Conservation (phyloP, 495 filamentous ascomycete genomes). For the Evansstolkia leycettana region DNA sequence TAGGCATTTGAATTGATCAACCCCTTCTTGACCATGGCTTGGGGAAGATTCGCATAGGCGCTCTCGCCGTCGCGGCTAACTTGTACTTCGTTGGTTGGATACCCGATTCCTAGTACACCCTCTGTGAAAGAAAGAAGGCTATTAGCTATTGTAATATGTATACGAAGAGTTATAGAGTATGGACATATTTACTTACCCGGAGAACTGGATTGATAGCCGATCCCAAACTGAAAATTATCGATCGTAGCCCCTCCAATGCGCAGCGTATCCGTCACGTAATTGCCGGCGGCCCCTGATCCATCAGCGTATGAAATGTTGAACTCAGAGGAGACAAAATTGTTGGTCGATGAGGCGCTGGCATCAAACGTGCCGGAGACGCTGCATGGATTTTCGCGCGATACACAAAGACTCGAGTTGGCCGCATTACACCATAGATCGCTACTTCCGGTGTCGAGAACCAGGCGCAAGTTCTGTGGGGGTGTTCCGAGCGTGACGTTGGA, state of each 20-base stretch:
- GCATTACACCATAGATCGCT: constrained; percentile 87
- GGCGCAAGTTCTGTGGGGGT: constrained; percentile 46
- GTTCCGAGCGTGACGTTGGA: constrained; percentile 64
- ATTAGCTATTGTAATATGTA: constrained; percentile 42
- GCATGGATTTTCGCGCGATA: constrained; percentile 2
- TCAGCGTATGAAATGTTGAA: constrained; percentile 95
- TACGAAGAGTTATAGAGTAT: too few species aligned
- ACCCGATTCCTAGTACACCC: constrained; percentile 90
- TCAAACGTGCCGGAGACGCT: constrained; percentile 52
- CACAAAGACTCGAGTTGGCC: constrained; percentile 48
- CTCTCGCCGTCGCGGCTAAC: constrained; percentile 34
- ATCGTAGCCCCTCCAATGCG: constrained; percentile 51
- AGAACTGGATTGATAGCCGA: constrained; percentile 47
- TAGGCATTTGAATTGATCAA: constrained; percentile 74
- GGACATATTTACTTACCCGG: constrained; percentile 6
- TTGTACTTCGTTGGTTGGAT: constrained; percentile 68
- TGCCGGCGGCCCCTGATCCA: constrained; percentile 65
- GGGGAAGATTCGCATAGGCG: constrained; percentile 70
- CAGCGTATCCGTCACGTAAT: constrained; percentile 75
- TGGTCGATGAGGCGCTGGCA: constrained; percentile 70
- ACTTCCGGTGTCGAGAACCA: constrained; percentile 75
- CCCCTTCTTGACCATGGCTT: constrained; percentile 57
- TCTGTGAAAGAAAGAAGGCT: constrained; percentile 47
- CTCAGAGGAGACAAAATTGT: constrained; percentile 57
- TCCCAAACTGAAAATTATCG: constrained; percentile 65